Base-by-base conservation (phyloP, 371 early-diverging fungal species). In the Mortierella sp. region DNA sequence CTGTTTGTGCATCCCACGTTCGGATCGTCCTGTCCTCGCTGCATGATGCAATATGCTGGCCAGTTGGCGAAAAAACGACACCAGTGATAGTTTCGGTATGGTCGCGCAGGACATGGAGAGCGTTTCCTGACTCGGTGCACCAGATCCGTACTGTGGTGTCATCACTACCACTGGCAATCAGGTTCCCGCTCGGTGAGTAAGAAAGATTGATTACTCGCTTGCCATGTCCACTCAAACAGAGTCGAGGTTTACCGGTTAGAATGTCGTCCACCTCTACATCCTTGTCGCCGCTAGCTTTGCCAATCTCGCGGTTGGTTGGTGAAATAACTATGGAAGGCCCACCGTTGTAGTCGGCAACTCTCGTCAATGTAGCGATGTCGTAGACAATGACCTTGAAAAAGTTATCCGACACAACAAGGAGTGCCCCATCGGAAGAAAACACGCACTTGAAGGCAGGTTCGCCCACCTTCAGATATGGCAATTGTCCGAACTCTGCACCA, bases 21-120 rank as follows among this genome's bases (percentile, higher is more conserved):
- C 77, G 59, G 10, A 77, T 10, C 5, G 71, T 59, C 21, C 26
- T 72, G 77, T 77, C 72, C 6, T 26, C 16, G 28, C 77, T 72
- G 24, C 61, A 37, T 2, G 72, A 77, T 5, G 40, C 77, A 19
- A 77, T 44, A 37, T 77, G 77, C 6, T 50, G 50, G n/a, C 77
- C 50, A 54, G 9, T 51, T 10, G 78, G 78, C 13, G 78, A 78
- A 69, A n/a, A 54, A n/a, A 1, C n/a, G 5, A 54, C 26, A 11
- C 71, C n/a, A 37, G 1, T 21, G 24, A 72, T 55, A 5, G 28
- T 0, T 3, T 16, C 11, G 19, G 37, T 5, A 72, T 72, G 72
- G 53, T 55, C 55, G 19, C 3, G 19, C 0, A 74, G 34, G 21
- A 43, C 53, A 44, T 55, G 57, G 14, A 59, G 59, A 3, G 59